Evolutionary conservation across 306 rosid species (phyloP).

Genomic region (Cotoneaster glaucophyllus): DNA sequence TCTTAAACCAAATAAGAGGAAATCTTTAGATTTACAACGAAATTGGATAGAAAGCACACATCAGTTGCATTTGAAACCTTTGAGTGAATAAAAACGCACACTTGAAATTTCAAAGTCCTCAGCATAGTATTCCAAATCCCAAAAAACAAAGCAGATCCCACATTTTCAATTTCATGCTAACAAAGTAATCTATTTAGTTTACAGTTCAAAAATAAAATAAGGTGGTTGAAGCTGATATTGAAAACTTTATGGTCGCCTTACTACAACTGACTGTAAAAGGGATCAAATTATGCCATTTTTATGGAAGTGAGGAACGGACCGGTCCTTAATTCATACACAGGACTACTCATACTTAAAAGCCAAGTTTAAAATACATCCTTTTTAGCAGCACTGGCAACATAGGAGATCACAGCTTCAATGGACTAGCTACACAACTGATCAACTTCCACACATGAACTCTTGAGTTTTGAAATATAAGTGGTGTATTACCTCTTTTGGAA

Average conservation of each 20-base stretch:
- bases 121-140: background rate
- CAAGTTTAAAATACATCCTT: background rate
- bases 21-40: no score
- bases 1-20: conserved; percentile 14
- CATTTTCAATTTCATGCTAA: background rate
- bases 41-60: background rate
- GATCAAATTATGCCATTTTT: background rate
- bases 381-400: background rate
- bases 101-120: background rate
- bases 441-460: background rate
- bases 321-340: background rate
- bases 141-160: conserved; percentile 11
- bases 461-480: background rate
- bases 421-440: background rate
- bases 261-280: background rate
- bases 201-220: background rate
- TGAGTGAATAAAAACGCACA: background rate
- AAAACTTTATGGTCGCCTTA: background rate
- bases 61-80: background rate
- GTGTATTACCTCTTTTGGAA: background rate
- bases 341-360: background rate
- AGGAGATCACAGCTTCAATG: background rate
- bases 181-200: background rate
- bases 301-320: background rate
- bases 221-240: background rate